Base-by-base conservation (phyloP, 768 basidiomycete genomes). In the Rhizopogon roseolus region DNA sequence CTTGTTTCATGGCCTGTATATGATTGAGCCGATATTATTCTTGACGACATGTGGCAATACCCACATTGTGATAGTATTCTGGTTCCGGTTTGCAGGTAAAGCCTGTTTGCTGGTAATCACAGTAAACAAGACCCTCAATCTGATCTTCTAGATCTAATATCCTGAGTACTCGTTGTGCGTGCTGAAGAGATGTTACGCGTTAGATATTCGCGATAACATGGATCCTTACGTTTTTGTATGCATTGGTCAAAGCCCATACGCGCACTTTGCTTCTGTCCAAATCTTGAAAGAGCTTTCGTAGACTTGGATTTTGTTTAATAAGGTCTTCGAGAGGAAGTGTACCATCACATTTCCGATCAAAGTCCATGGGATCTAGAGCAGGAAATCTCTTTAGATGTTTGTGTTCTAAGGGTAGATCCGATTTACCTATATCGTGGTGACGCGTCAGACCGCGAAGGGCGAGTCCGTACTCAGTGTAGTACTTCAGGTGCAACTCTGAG, bases 211-310 rank as follows among this genome's bases (percentile, higher is more conserved):
- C 34, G 7, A 25, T n/a, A 34, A 38, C 8, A 17, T 5, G 37
- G 40, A 69, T 76, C 42, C 69, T 19, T 67, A 91, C 91, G 22
- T 80, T 74, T 52, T 76, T 76, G 66, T 92, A 93, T 10, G 92
- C 92, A 63, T 94, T 94, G 4, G 92, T 94, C 41, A 93, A 69
- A 3, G 81, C 90, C 91, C 91, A 93, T 5, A 93, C 83, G n/a
- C 82, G 79, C 8, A 76, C 81, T 66, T 88, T 92, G 28, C 74
- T 77, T 44, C 84, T 81, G 63, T 94, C 89, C 29, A 94, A 82
- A 63, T 93, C 89, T 65, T 86, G 71, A 49, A 94, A 77, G 6
- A 94, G 77, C 60, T 83, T 79, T 19, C 84, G 81, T 9, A 88
- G 65, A 7, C 58, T 62, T 6, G 85, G 81, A 63, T 87, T 73